phyloP scores from a whole-genome alignment of 75 land plant genomes.

The Picea glauca region DNA sequence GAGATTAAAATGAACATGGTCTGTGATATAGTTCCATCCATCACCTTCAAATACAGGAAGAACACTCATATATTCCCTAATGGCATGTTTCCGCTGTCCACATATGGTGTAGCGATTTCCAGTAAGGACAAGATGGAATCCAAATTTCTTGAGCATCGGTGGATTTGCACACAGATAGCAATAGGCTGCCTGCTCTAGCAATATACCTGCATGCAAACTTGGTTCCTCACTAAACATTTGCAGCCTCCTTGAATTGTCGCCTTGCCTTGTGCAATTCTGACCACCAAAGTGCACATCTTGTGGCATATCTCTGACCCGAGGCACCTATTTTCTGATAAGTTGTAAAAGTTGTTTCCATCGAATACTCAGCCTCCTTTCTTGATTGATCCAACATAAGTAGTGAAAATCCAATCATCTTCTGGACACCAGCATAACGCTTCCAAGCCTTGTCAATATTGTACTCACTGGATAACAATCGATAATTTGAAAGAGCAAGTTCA shows the following conservation, averaged over 20 bases:
- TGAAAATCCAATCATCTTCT: constrained; percentile 96
- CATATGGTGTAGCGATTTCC: constrained; percentile 77
- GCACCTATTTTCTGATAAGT: constrained; percentile 82
- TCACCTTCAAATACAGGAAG: too few species aligned
- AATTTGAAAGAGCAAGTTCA: too few species aligned
- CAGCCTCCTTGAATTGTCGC: constrained; percentile 83
- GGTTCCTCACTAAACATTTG: constrained; percentile 76
- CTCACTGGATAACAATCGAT: too few species aligned
- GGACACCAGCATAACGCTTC: not conserved
- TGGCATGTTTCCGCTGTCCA: too few species aligned
- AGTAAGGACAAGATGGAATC: constrained; percentile 89
- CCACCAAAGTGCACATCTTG: constrained; percentile 96
- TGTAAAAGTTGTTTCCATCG: constrained; percentile 86
- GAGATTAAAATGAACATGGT: too few species aligned
- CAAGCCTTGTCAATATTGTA: too few species aligned
- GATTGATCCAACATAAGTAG: constrained; percentile 90
- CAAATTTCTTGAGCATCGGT: constrained; percentile 89
- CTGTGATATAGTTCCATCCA: too few species aligned
- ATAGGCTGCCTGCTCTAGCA: constrained; percentile 95
- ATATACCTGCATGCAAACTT: constrained; percentile 75
- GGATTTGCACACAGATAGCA: constrained; percentile 77
- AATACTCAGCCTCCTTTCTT: constrained; percentile 89
- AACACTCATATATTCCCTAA: too few species aligned
- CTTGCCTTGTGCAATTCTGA: constrained; percentile 88
- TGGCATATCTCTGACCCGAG: constrained; percentile 68